Evolutionary conservation across 2,329 filamentous ascomycete species (phyloP), one percentile per base, ranked within the genome.

Genomic region (Cytospora mali): DNA sequence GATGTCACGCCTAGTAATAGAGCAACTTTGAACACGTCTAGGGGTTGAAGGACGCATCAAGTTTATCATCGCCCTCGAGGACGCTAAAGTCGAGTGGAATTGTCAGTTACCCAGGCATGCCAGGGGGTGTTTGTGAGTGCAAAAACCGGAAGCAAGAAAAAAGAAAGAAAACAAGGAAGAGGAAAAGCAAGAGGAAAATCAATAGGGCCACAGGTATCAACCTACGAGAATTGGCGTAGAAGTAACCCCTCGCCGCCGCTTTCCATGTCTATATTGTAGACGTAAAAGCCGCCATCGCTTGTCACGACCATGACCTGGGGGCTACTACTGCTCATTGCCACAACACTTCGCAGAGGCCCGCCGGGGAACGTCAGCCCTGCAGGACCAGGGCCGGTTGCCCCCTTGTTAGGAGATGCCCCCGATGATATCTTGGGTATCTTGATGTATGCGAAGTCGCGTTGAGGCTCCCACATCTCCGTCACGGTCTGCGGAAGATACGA

Each of bases 291-390:
- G 11, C 95, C 95, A 73, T 99, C 95, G 69, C 90, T 97, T 0
- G 95, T 99, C 16, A 97, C 93, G 0, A 98, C 92, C 93, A 99
- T 98, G 55, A 99, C 91, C 71, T 98, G 93, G 0, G 95, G 95
- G 28, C 91, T 93, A 73, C 88, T 96, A 71, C 89, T 95, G 73
- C 92, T 97, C 89, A 99, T 96, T 10, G 95, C 94, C 50, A 99
- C 95, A n/a, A 99, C 94, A 68, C 92, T 97, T 68, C 91, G 84
- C 48, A 96, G 76, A 0, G 91, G 88, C 82, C 80, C n/a, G 71
- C 72, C 39, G 67, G 70, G 16, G 64, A 69, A 54, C 27, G 51
- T 58, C 7, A 51, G 35, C 27, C 39, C 63, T 11, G 65, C 63
- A 35, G 67, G 62, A 13, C 71, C 69, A 18, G 68, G 70, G 27